Evolutionary conservation across 2,329 filamentous ascomycete species (phyloP), one percentile per base, ranked within the genome.

Genomic region (Cladosporium velox): DNA sequence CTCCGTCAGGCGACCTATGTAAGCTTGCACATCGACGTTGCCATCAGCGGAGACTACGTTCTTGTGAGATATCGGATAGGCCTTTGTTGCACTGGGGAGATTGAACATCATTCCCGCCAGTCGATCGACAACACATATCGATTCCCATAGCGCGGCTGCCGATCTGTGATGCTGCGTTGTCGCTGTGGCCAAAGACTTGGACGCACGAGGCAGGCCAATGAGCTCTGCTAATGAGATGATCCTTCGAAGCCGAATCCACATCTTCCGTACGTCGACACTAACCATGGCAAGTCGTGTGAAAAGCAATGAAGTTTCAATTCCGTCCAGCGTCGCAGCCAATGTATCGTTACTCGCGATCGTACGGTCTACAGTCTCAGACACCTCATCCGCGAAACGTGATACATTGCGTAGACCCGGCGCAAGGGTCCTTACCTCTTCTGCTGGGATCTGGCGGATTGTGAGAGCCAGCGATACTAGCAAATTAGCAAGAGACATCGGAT

Each of bases 201-300:
- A 55, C 15, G 59, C 64, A n/a, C 47, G 58, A 51, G 57, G 59
- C 2, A 66, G 51, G 2, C 78, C 78, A 55, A 79, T 77, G 1
- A 80, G 67, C 68, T 80, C 77, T 52, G 77, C 77, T 28, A 80
- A 69, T 3, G 78, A 75, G 30, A 79, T 75, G 24, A 75, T 70
- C 49, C 77, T 74, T n/a, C 78, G 78, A 21, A 80, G 64, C 26
- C 70, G 71, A 26, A 80, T 68, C 78, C 78, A 80, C 28, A 74
- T 70, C 30, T 75, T 76, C 54, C 75, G 72, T 24, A 79, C 72
- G 35, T 75, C 76, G 2, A 77, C 77, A 30, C 72, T 73, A 10
- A 75, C 73, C 21, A 77, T 70, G 65, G 75, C 73, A 34, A 80
- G 72, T 66, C 78, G 72, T 34, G 76, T 63, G 64, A 74, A 78